Base-by-base conservation (phyloP, 768 basidiomycete genomes). In the Termitomyces sp. region DNA sequence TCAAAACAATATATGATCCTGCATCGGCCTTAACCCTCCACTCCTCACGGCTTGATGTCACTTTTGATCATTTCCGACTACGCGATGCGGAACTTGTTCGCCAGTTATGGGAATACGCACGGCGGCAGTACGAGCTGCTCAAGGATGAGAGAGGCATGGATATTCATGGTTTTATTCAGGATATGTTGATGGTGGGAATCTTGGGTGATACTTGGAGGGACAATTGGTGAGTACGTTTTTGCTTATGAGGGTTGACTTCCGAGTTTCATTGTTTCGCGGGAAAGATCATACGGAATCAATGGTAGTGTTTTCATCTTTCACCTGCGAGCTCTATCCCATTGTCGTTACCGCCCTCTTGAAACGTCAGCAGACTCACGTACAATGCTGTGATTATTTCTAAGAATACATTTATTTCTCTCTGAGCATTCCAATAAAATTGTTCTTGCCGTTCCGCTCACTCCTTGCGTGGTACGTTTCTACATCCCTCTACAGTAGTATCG, bases 61-160 rank as follows among this genome's bases (percentile, higher is more conserved):
- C 71, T 7, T 79, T 79, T 48, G 70, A 73, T 42, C 61, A 73
- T 18, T 79, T 78, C 64, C 71, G 74, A 22, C 59, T 79, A 10
- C 71, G 73, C 5, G 77, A 80, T 56, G 74, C 78, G 13, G 73
- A 77, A 57, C 66, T 77, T 13, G 43, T 77, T 6, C 64, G 64
- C 32, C 73, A 79, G 51, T 64, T 58, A 14, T 63, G 57, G 14
- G 63, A 59, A 18, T 65, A 60, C 37, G 16, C 63, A 8, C 55
- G 52, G 46, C 55, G 66, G 34, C 49, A 62, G 39, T 70, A 69
- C 41, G 46, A 55, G 13, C 18, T 39, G 8, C 10, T 52, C 0
- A 41, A 41, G 37, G 51, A 52, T 13, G 37, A 27, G 8, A 29
- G 27, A 41, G 55, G 46, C 26, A 43, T 55, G 8, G 53, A 59